Evolutionary conservation across 2,329 filamentous ascomycete species (phyloP).

Genomic region (Colletotrichum sidae): DNA sequence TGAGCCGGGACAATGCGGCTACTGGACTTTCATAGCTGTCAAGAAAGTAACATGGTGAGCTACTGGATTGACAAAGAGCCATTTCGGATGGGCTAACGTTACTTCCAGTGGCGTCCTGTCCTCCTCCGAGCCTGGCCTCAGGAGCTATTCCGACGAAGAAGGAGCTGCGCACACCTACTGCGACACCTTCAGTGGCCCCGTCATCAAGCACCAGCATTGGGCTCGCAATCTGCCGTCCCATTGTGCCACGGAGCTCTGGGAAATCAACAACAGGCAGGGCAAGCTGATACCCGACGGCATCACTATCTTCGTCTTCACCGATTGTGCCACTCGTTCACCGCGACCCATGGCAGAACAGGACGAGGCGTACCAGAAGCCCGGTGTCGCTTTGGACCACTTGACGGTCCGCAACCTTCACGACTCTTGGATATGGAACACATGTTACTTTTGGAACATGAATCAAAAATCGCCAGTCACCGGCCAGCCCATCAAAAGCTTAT

Average conservation of each 20-base stretch:
- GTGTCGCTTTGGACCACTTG: constrained; percentile 30
- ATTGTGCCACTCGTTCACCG: constrained; percentile 38
- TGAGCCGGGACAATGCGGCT: constrained; percentile 32
- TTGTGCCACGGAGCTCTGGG: constrained; percentile 25
- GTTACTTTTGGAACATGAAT: constrained; percentile 19
- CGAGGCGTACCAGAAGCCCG: constrained; percentile 34
- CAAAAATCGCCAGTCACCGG: neutral
- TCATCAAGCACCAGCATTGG: neutral
- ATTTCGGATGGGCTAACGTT: constrained; percentile 1
- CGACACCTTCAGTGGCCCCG: neutral
- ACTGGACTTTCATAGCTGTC: constrained; percentile 39
- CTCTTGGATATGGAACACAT: constrained; percentile 37
- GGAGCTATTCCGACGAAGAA: neutral
- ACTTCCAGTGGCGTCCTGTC: constrained; percentile 25
- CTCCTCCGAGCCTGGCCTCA: constrained; percentile 6
- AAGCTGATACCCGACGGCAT: constrained; percentile 29
- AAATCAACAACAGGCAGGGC: constrained; percentile 1
- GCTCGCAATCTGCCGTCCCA: constrained; percentile 10
- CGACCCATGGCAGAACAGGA: constrained; percentile 36
- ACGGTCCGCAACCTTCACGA: constrained; percentile 22
- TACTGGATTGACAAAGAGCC: neutral
- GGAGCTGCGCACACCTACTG: neutral
- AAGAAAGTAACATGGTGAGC: constrained; percentile 34
- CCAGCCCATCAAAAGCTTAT: neutral
- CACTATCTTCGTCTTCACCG: constrained; percentile 38